Percentiles rank a stretch among this genome's conserved stretches.
Evolutionary conservation across 768 basidiomycete genomes (phyloP).

Genomic region (Leucocoprinus birnbaumii): DNA sequence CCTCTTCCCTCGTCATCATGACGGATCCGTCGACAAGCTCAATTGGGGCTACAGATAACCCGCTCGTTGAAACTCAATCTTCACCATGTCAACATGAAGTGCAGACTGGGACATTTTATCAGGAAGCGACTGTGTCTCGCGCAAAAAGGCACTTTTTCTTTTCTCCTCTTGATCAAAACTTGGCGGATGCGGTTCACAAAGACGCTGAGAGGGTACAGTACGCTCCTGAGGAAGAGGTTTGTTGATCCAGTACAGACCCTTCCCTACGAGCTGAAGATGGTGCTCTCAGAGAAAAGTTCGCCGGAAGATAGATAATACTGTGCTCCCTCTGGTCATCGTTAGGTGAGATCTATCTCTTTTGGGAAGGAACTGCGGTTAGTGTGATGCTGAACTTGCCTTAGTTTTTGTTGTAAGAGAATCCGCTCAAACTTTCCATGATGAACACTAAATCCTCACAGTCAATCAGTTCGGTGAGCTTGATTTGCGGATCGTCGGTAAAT

Average conservation of each 20-base stretch:
- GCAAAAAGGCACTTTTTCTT: slow-evolving; percentile 45
- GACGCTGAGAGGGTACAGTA: slow-evolving; percentile 49
- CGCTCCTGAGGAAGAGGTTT: slow-evolving; percentile 47
- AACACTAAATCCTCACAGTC: slow-evolving; percentile 27
- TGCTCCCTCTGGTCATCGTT: slow-evolving; percentile 47
- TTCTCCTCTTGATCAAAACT: slow-evolving; percentile 39
- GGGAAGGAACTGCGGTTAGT: too few species aligned
- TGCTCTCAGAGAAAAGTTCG: slow-evolving; percentile 41
- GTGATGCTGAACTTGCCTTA: too few species aligned
- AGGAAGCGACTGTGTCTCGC: slow-evolving; percentile 35
- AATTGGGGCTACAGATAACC: not conserved
- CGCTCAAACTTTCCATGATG: not conserved
- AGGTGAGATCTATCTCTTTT: slow-evolving; percentile 33
- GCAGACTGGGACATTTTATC: slow-evolving; percentile 37
- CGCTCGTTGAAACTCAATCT: slow-evolving; percentile 2
- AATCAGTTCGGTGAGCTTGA: slow-evolving; percentile 41
- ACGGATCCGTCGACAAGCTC: slow-evolving; percentile 1
- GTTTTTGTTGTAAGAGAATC: slow-evolving; percentile 31
- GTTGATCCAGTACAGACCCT: not conserved
- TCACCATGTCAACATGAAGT: slow-evolving; percentile 15
- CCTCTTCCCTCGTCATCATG: not conserved
- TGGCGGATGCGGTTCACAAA: slow-evolving; percentile 47
- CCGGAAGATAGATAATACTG: slow-evolving; percentile 48
- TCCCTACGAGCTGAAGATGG: not conserved
- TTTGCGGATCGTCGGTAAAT: not conserved